phyloP scores from a whole-genome alignment of 202 grass and related monocot genomes.

The Digitaria exilis region DNA sequence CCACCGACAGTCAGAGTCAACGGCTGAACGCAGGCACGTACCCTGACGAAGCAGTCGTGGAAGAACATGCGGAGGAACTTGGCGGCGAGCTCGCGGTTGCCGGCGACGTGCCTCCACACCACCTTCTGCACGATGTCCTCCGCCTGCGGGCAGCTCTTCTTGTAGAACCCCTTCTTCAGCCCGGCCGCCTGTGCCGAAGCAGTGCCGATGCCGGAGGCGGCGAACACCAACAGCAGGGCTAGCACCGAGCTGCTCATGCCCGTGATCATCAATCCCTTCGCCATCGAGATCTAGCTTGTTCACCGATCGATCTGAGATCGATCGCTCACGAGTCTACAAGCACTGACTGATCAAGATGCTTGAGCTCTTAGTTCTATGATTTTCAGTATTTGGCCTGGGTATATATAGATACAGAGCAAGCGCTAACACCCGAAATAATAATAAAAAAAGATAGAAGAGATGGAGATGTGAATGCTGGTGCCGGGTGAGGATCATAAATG shows the following conservation, averaged over 20 bases:
- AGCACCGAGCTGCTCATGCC: not conserved
- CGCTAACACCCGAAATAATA: too few species aligned
- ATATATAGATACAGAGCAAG: not conserved
- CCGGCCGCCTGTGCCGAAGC: constrained; percentile 28
- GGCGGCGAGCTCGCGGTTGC: constrained; percentile 37
- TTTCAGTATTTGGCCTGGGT: not conserved
- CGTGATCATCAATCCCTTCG: not conserved
- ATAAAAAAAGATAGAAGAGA: not conserved
- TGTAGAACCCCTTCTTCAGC: constrained; percentile 55
- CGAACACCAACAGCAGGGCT: constrained; percentile 13
- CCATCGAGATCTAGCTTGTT: not conserved
- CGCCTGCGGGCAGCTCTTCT: constrained; percentile 55
- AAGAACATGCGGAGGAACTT: constrained; percentile 55
- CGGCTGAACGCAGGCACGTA: not conserved
- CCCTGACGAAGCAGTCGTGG: constrained; percentile 67
- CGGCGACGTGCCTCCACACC: constrained; percentile 36
- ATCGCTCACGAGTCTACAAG: too few species aligned
- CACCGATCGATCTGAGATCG: too few species aligned
- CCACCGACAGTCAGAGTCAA: not conserved
- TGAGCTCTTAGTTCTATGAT: not conserved
- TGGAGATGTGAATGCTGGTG: not conserved
- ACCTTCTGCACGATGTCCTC: constrained; percentile 43
- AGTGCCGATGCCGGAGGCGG: not conserved
- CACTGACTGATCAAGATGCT: not conserved
- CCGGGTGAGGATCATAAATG: constrained; percentile 8